Evolutionary conservation across 2,329 filamentous ascomycete species (phyloP).

Genomic region (Phialophora macrospora): DNA sequence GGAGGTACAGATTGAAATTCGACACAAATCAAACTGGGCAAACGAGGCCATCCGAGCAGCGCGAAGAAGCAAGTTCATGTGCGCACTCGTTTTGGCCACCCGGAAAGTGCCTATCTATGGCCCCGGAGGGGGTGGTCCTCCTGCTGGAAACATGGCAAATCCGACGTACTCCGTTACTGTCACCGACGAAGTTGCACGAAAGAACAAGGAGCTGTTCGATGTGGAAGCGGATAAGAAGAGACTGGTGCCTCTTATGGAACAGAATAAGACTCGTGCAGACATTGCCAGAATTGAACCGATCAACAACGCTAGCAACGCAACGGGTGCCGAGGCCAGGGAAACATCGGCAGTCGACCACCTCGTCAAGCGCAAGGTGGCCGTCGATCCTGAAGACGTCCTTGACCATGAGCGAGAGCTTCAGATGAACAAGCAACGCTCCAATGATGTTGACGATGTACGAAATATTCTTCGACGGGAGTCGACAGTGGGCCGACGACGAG

Average conservation of each 20-base stretch:
- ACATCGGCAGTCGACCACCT: constrained; percentile 28
- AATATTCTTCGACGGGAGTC: constrained; percentile 45
- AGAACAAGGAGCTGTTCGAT: constrained; percentile 64
- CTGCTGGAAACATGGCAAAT: constrained; percentile 67
- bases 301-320: constrained; percentile 14
- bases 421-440: constrained; percentile 36
- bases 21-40: constrained; percentile 91
- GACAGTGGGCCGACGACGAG: constrained; percentile 48
- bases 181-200: constrained; percentile 67
- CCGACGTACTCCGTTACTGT: constrained; percentile 82
- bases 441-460: constrained; percentile 38
- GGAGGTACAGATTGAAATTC: constrained; percentile 78
- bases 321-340: constrained; percentile 33
- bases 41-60: constrained; percentile 81
- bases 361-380: constrained; percentile 29
- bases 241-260: constrained; percentile 59
- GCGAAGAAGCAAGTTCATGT: constrained; percentile 95
- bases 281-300: constrained; percentile 13
- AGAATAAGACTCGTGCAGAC: constrained; percentile 16
- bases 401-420: constrained; percentile 30
- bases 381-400: constrained; percentile 31
- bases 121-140: constrained; percentile 73
- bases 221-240: constrained; percentile 68
- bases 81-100: constrained; percentile 81
- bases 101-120: constrained; percentile 84